Evolutionary conservation across 2,329 filamentous ascomycete species (phyloP).

Genomic region (Septoria petroselini): DNA sequence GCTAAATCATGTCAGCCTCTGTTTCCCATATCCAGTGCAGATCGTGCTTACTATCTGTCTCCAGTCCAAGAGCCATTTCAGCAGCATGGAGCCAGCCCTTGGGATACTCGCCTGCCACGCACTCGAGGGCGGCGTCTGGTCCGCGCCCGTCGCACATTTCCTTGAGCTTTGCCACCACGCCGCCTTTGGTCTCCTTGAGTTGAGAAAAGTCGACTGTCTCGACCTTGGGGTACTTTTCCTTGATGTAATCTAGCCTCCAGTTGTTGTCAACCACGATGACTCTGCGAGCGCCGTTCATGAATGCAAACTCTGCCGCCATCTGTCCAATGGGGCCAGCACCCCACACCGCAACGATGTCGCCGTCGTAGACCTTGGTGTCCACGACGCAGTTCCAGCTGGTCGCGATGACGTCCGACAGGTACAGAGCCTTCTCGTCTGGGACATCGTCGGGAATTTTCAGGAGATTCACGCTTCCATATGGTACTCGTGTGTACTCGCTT

Average conservation of each 20-base stretch:
- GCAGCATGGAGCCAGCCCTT: conserved; percentile 62
- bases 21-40: no score
- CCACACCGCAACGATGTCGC: conserved; percentile 78
- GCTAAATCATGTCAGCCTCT: no score
- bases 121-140: conserved; percentile 71
- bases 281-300: conserved; percentile 68
- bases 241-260: conserved; percentile 66
- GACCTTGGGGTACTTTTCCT: conserved; percentile 62
- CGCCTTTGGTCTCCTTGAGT: conserved; percentile 54
- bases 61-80: conserved; percentile 61
- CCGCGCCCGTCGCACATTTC: conserved; percentile 67
- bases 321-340: conserved; percentile 84
- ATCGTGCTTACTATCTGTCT: conserved; percentile 83
- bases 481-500: conserved; percentile 81
- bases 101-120: conserved; percentile 61
- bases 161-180: conserved; percentile 68
- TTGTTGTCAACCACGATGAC: conserved; percentile 78
- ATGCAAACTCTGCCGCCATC: conserved; percentile 66
- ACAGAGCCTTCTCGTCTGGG: conserved; percentile 80
- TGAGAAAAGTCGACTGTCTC: conserved; percentile 68
- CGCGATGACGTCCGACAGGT: conserved; percentile 73
- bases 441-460: conserved; percentile 74
- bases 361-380: conserved; percentile 75
- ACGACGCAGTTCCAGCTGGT: conserved; percentile 81
- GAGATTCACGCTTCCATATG: conserved; percentile 75